Evolutionary conservation across 345 rosid species (phyloP).

Genomic region (Theobroma cacao): DNA sequence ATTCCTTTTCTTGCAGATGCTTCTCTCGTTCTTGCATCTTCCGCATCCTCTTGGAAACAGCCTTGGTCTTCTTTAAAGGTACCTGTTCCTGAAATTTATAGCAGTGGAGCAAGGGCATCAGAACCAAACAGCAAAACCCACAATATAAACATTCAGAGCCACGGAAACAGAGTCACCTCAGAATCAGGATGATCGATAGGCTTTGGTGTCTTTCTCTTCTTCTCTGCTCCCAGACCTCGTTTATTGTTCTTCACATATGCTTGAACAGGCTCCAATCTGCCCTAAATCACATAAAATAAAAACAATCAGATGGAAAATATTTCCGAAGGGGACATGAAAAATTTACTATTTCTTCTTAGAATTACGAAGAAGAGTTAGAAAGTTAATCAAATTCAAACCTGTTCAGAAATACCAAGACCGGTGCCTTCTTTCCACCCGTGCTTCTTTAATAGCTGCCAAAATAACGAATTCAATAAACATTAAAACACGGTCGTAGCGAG

Average conservation of each 20-base stretch:
- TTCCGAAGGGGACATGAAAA: neutral
- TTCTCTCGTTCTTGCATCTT: slow-evolving; percentile 70
- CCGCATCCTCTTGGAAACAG: slow-evolving; percentile 62
- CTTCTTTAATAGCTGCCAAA: slow-evolving; percentile 75
- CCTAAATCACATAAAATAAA: slow-evolving; percentile 39
- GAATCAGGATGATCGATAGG: slow-evolving; percentile 19
- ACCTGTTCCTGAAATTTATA: slow-evolving; percentile 42
- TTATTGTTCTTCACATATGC: slow-evolving; percentile 59
- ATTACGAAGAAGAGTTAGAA: neutral
- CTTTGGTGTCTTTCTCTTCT: slow-evolving; percentile 41
- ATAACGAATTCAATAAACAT: neutral
- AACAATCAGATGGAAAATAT: neutral
- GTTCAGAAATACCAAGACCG: slow-evolving; percentile 79
- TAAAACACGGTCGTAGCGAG: neutral
- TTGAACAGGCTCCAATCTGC: slow-evolving; percentile 72
- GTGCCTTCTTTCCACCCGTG: slow-evolving; percentile 98
- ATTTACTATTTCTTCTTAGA: neutral
- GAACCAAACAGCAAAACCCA: neutral
- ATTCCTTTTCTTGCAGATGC: slow-evolving; percentile 63
- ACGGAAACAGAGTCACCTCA: neutral
- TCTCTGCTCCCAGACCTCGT: slow-evolving; percentile 73
- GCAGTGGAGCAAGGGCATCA: neutral
- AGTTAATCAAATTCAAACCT: slow-evolving; percentile 35
- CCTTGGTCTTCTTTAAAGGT: slow-evolving; percentile 45
- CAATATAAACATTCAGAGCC: neutral